Evolutionary conservation across 495 filamentous ascomycete species (phyloP), one percentile per base, ranked within the genome.

Genomic region (Aspergillus nidulans): DNA sequence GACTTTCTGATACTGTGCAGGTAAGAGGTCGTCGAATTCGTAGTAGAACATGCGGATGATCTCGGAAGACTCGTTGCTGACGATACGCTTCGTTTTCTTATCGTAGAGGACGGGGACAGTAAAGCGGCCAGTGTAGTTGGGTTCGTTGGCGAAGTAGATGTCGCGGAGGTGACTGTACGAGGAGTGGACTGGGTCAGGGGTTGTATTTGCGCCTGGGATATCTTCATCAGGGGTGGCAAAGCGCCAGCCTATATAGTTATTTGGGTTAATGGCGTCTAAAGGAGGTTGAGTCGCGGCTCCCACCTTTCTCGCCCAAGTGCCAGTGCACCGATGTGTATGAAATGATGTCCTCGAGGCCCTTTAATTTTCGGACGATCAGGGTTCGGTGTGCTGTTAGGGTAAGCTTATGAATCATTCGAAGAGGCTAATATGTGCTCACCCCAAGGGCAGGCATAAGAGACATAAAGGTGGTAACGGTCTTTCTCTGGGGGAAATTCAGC

Each of bases 371-470:
- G 6, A 82, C 80, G 59, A 88, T 87, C 41, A 88, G 74, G 9
- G 84, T 81, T 38, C 85, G 81, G 58, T 88, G 84, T 46, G 84
- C 81, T 85, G 32, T 28, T 4, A 44, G 30, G 19, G 15, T 45
- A 12, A 45, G 42, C 42, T 25, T 45, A 16, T 13, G 26, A 8
- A 16, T 34, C 24, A 9, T 25, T 10, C 12, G 3, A 32, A 0
- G 34, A 12, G 23, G 12, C n/a, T n/a, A n/a, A 16, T 4, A 12
- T 5, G 52, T 7, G 62, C 77, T 54, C 61, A 85, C 82, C 82
- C 85, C 85, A 88, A 30, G 85, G 85, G 73, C 85, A 88, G 18
- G 85, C 85, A 71, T 88, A 88, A 4, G 83, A 86, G 51, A 88
- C 83, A 69, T 88, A 88, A 41, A 88, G 80, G 70, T 88, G 85